These are phyloP conservation scores for Crithidia fasciculata DNA, from an alignment of 208 protist species.

Conservation along the genomic window DNA sequence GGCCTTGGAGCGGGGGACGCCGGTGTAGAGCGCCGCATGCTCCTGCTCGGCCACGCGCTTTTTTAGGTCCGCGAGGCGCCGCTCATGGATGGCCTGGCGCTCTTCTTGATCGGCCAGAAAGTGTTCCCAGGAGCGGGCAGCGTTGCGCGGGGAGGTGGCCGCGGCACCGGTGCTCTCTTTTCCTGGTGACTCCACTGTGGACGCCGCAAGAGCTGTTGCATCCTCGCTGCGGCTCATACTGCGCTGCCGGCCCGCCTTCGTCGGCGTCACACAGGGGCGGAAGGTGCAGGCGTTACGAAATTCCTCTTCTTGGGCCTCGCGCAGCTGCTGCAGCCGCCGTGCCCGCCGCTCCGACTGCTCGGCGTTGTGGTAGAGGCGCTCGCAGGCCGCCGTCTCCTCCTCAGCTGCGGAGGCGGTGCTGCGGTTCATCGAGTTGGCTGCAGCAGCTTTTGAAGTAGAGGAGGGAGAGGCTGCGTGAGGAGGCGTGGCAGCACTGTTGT, in stretches of 20 bases:
- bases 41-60: conserved; percentile 29
- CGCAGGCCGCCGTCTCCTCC: conserved; percentile 16
- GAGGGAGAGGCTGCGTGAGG: not conserved
- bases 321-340: conserved; percentile 21
- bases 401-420: not conserved
- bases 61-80: conserved; percentile 22
- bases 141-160: not conserved
- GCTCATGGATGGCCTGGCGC: not conserved
- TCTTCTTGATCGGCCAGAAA: conserved; percentile 16
- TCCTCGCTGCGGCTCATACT: not conserved
- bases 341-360: conserved; percentile 18
- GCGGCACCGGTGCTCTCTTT: not conserved
- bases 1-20: conserved; percentile 27
- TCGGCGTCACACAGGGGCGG: conserved; percentile 12
- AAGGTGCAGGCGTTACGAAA: conserved; percentile 30
- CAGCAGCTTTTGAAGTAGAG: not conserved
- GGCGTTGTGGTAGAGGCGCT: conserved; percentile 35
- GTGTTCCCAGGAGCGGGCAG: conserved; percentile 4
- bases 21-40: not conserved
- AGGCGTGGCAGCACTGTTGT: too few species aligned
- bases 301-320: conserved; percentile 20
- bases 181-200: not conserved
- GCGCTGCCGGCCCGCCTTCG: conserved; percentile 5
- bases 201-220: not conserved
- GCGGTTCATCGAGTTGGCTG: not conserved